phyloP scores from a whole-genome alignment of 768 basidiomycete genomes.

The Podaxis carcinomalis region DNA sequence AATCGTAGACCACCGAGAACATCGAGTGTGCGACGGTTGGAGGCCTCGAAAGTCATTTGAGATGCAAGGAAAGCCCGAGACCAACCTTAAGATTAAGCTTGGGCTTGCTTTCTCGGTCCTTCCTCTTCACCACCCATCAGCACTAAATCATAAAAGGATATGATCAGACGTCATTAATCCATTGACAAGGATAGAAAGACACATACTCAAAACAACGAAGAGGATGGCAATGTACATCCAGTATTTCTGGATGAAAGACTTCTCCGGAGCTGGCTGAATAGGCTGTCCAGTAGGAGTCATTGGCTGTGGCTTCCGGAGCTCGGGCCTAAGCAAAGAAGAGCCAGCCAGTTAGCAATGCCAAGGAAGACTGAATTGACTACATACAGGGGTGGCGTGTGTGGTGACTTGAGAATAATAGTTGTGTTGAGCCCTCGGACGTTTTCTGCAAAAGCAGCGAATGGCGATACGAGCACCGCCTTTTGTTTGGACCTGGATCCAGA shows the following conservation, averaged over 20 bases:
- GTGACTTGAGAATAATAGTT: slow-evolving; percentile 41
- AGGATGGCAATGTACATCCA: slow-evolving; percentile 77
- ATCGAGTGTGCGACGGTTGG: not conserved
- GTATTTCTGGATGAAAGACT: slow-evolving; percentile 83
- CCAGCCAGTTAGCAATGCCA: slow-evolving; percentile 2
- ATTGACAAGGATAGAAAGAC: not conserved
- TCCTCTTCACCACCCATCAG: slow-evolving; percentile 36
- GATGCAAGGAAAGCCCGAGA: not conserved
- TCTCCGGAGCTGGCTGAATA: slow-evolving; percentile 57
- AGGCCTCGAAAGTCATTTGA: not conserved
- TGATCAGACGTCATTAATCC: not conserved
- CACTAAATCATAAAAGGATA: slow-evolving; percentile 10
- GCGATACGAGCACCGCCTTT: slow-evolving; percentile 11
- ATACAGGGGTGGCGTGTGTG: slow-evolving; percentile 56
- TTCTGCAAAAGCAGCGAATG: slow-evolving; percentile 21
- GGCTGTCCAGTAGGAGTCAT: slow-evolving; percentile 64
- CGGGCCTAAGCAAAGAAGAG: slow-evolving; percentile 43
- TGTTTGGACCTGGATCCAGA: slow-evolving; percentile 20
- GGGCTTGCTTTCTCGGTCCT: slow-evolving; percentile 8
- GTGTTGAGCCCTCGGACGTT: slow-evolving; percentile 39
- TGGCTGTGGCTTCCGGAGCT: slow-evolving; percentile 63
- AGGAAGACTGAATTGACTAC: slow-evolving; percentile 17
- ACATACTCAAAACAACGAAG: slow-evolving; percentile 57
- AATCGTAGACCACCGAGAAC: not conserved
- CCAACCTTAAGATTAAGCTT: slow-evolving; percentile 1